Conservation (phyloP, 1,284 basidiomycete species). For the Athelia psychrophila region DNA sequence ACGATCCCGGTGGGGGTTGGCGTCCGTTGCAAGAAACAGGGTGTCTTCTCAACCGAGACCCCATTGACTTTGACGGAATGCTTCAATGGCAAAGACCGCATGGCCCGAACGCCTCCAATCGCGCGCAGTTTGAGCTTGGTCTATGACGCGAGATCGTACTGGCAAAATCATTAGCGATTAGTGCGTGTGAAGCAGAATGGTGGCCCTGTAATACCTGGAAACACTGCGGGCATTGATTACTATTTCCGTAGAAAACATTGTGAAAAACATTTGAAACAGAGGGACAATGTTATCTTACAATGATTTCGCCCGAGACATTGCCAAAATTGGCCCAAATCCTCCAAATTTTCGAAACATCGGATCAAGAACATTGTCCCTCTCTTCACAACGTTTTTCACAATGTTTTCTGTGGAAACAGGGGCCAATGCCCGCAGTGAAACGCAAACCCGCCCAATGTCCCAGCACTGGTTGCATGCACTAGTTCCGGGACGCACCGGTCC, state of each 20-base stretch:
- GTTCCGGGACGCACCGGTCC: conserved; percentile 78
- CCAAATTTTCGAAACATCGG: no score
- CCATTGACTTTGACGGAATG: conserved; percentile 58
- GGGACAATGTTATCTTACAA: no score
- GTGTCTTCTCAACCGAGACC: conserved; percentile 61
- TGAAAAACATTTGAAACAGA: no score
- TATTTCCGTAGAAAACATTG: no score
- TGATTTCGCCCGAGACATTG: no score
- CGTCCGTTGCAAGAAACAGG: conserved; percentile 80
- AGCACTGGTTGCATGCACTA: conserved; percentile 82
- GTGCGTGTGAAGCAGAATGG: background rate
- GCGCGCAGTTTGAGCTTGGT: conserved; percentile 80
- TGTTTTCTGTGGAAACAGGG: no score
- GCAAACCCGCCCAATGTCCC: conserved; percentile 79
- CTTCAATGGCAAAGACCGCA: conserved; percentile 82
- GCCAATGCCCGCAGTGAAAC: no score
- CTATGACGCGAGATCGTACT: conserved; percentile 79
- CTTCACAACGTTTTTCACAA: no score
- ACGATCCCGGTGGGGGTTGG: conserved; percentile 77
- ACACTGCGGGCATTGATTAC: no score
- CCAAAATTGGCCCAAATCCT: no score
- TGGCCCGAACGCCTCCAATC: conserved; percentile 73
- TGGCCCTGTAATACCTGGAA: conserved; percentile 86
- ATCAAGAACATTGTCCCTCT: no score
- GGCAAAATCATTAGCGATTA: conserved; percentile 6